These are phyloP conservation scores for Massarina eburnea DNA, from an alignment of 2,329 filamentous ascomycete species.

Conservation along the genomic window DNA sequence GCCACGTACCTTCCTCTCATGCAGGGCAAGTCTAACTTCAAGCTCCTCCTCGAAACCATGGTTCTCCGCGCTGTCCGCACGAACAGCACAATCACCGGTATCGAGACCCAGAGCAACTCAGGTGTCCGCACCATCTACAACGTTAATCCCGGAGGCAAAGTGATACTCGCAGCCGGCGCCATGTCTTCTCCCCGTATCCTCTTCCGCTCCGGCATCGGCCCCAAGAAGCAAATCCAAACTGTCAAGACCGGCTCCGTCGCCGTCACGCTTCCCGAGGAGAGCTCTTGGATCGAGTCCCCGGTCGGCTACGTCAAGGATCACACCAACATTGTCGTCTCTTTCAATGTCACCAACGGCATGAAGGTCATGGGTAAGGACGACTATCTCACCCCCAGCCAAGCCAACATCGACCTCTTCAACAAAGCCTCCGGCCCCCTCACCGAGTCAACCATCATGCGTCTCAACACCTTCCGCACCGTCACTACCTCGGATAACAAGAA, in stretches of 20 bases:
- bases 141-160: conserved; percentile 20
- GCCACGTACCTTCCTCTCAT: conserved; percentile 22
- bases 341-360: conserved; percentile 14
- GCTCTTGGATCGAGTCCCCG: conserved; percentile 23
- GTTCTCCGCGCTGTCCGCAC: conserved; percentile 19
- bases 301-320: conserved; percentile 34
- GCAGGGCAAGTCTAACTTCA: conserved; percentile 18
- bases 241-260: conserved; percentile 15
- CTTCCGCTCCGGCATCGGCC: conserved; percentile 30
- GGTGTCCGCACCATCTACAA: conserved; percentile 19
- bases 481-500: conserved; percentile 37
- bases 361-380: conserved; percentile 11
- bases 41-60: conserved; percentile 23
- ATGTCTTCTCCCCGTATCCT: conserved; percentile 27
- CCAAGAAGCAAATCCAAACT: conserved; percentile 23
- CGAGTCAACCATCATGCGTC: conserved; percentile 42
- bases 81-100: conserved; percentile 17
- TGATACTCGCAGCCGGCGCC: conserved; percentile 27
- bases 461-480: conserved; percentile 47
- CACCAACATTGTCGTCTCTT: conserved; percentile 12
- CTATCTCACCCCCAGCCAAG: conserved; percentile 15
- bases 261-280: conserved; percentile 18
- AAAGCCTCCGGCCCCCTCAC: conserved; percentile 42
- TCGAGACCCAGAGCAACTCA: conserved; percentile 16
- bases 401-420: conserved; percentile 15